These are phyloP conservation scores for Phialophora verrucosa DNA, from an alignment of 2,329 filamentous ascomycete genomes.

Conservation along the genomic window DNA sequence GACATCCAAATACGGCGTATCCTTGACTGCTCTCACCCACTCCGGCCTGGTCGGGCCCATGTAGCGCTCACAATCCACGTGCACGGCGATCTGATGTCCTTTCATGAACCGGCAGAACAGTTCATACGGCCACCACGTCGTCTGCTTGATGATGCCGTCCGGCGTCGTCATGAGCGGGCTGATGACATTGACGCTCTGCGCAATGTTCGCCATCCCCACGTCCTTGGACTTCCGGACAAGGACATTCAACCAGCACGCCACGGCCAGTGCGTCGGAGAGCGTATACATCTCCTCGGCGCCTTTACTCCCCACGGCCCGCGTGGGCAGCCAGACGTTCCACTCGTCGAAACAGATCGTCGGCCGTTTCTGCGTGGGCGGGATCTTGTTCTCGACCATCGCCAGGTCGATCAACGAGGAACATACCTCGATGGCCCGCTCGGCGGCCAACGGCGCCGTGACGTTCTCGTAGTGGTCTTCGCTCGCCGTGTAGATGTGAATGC, in stretches of 20 bases:
- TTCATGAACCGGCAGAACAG: slow-evolving; percentile 76
- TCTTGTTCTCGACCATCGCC: slow-evolving; percentile 68
- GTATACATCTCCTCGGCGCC: slow-evolving; percentile 78
- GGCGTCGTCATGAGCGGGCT: slow-evolving; percentile 74
- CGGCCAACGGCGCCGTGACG: slow-evolving; percentile 68
- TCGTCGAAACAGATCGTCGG: slow-evolving; percentile 82
- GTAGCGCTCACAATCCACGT: slow-evolving; percentile 69
- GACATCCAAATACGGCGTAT: slow-evolving; percentile 66
- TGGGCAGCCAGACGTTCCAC: slow-evolving; percentile 83
- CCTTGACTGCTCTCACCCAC: slow-evolving; percentile 56
- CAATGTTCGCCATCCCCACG: slow-evolving; percentile 79
- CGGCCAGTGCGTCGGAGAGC: slow-evolving; percentile 76
- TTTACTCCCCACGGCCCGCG: slow-evolving; percentile 70
- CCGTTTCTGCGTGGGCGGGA: slow-evolving; percentile 61
- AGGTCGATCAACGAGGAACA: slow-evolving; percentile 72
- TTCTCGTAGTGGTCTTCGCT: slow-evolving; percentile 58
- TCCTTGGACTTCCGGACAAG: slow-evolving; percentile 74
- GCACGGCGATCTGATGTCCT: slow-evolving; percentile 69
- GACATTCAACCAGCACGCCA: slow-evolving; percentile 75
- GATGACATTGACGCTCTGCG: slow-evolving; percentile 79
- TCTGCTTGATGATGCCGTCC: slow-evolving; percentile 69
- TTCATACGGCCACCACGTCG: slow-evolving; percentile 75
- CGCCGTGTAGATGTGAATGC: slow-evolving; percentile 78
- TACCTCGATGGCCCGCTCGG: slow-evolving; percentile 76
- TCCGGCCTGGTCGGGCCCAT: slow-evolving; percentile 58